Evolutionary conservation across 1,139 yeast genomes (phyloP).

Genomic region (Pneumocystis murina): DNA sequence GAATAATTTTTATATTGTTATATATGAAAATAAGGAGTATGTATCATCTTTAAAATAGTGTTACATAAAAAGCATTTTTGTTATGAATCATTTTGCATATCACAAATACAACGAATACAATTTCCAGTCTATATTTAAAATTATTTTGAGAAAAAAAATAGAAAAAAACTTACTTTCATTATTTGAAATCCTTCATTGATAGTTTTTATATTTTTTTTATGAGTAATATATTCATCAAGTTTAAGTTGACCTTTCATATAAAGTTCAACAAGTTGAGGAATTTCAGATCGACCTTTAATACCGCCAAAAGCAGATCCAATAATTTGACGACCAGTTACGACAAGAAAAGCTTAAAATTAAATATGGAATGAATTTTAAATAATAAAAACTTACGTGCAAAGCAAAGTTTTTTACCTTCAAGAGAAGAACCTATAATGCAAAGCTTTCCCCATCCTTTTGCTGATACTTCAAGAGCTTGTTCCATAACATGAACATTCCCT

Average conservation of each 20-base stretch:
- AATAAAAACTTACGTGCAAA: conserved; percentile 36
- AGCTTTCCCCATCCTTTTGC: conserved; percentile 75
- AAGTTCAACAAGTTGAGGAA: conserved; percentile 79
- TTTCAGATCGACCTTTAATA: conserved; percentile 90
- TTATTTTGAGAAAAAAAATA: not conserved
- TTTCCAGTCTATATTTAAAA: not conserved
- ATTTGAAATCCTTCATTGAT: conserved; percentile 87
- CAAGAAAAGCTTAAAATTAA: conserved; percentile 57
- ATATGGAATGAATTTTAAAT: not conserved
- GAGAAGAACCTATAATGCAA: conserved; percentile 91
- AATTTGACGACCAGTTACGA: conserved; percentile 98
- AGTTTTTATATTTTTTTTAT: conserved; percentile 58
- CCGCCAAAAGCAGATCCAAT: conserved; percentile 98
- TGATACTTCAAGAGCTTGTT: conserved; percentile 47
- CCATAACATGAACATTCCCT: conserved; percentile 89
- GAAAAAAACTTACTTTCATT: conserved; percentile 39
- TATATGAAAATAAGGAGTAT: too few species aligned
- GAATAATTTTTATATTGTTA: too few species aligned
- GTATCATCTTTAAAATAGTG: not conserved
- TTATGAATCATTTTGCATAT: conserved; percentile 20
- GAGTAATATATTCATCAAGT: conserved; percentile 92
- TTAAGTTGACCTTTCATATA: conserved; percentile 69
- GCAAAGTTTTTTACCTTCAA: conserved; percentile 90
- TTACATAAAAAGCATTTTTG: too few species aligned
- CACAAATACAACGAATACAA: conserved; percentile 65